Evolutionary conservation across 202 grass and related monocot genomes (phyloP).

Genomic region (Saccharum hybrid): DNA sequence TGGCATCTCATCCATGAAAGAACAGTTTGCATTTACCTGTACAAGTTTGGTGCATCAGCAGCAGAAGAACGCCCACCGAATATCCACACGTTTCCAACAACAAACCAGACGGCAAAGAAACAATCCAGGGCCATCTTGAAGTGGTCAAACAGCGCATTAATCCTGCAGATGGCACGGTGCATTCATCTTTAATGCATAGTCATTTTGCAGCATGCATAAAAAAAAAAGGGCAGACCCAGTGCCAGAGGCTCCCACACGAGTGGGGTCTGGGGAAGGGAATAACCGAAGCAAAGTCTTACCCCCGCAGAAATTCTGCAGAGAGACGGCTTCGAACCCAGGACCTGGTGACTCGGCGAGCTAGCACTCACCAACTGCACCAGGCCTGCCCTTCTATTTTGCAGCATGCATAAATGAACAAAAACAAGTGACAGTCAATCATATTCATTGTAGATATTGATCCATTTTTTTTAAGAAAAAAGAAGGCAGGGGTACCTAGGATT

Average conservation of each 20-base stretch:
- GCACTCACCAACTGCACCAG: too few relatives aligned
- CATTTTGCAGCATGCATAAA: constrained; percentile 13
- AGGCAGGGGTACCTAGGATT: constrained; percentile 53
- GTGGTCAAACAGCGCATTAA: constrained; percentile 89
- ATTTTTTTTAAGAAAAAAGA: constrained; percentile 15
- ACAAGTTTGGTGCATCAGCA: constrained; percentile 81
- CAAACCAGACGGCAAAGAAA: constrained; percentile 98
- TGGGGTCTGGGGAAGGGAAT: too few relatives aligned
- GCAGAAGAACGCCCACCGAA: constrained; percentile 78
- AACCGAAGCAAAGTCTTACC: too few relatives aligned
- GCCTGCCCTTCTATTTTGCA: too few relatives aligned
- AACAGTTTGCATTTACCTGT: constrained; percentile 57
- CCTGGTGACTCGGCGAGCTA: too few relatives aligned
- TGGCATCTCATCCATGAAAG: constrained; percentile 14
- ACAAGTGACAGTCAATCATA: background rate
- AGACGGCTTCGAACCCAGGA: too few relatives aligned
- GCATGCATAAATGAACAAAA: constrained; percentile 35
- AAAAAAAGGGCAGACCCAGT: too few relatives aligned
- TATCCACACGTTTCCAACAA: constrained; percentile 98
- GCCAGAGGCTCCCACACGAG: too few relatives aligned
- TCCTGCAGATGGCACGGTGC: constrained; percentile 57
- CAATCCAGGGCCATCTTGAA: constrained; percentile 99
- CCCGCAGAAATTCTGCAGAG: too few relatives aligned
- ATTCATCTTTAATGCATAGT: constrained; percentile 28
- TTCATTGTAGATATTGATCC: background rate